Evolutionary conservation across 2,329 filamentous ascomycete species (phyloP), one percentile per base, ranked within the genome.

Genomic region (Neurospora crassa): DNA sequence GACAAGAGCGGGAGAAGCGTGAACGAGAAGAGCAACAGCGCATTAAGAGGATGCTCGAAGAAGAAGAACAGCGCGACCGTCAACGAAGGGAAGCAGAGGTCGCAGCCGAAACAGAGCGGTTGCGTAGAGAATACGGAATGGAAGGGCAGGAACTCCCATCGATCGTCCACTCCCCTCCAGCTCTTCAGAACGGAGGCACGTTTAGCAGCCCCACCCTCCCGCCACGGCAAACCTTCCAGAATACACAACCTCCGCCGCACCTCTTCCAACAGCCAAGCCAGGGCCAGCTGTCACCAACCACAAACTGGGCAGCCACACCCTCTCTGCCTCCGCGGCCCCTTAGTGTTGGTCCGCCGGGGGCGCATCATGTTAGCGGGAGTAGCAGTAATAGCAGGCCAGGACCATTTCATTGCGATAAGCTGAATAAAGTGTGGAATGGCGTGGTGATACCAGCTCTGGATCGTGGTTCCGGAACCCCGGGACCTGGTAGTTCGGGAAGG

Each of bases 41-140:
- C 53, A 87, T 91, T 70, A 87, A 89, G 76, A 86, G 85, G 76
- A 90, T 91, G 85, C 84, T 92, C 5, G 87, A 90, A 68, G 83
- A 85, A 63, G 91, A 94, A 77, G 88, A 91, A 37, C 24, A 59
- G 12, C 86, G 84, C 71, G 89, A 91, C 75, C 85, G 83, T 0
- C 85, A 81, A 37, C 81, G 80, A 41, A 83, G 84, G 71, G 86
- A 90, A 41, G 87, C 85, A 11, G 87, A 88, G 75, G 82, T 94
- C 1, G 90, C 94, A 24, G 87, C 86, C 73, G 95, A 99, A 82
- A 98, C 96, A 0, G 93, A 96, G 79, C 86, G 94, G 1, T 83
- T 99, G 43, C 84, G 88, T 29, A 87, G 84, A 75, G 80, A 90
- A 75, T 94, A 92, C 76, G 91, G 92, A 68, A 83, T 88, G 67